Percentiles rank a stretch among this genome's conserved stretches.
phyloP scores from a whole-genome alignment of 768 basidiomycete genomes.

The Mycena floridula region DNA sequence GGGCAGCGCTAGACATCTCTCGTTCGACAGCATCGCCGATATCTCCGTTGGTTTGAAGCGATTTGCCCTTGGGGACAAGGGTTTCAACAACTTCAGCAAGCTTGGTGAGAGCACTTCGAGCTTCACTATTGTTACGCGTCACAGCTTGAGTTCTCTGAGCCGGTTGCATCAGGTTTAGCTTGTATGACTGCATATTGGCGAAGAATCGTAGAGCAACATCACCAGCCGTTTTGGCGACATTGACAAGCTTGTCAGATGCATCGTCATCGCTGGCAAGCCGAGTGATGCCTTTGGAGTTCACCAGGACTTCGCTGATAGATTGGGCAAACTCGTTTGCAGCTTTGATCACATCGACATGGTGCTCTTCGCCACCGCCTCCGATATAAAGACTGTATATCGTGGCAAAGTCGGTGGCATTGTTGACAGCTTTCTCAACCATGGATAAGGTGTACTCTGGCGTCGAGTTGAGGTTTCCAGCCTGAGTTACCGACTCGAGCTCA shows the following conservation, averaged over 20 bases:
- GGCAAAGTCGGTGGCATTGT: constrained; percentile 94
- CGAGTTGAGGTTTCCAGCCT: constrained; percentile 92
- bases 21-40: constrained; percentile 94
- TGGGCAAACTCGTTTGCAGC: constrained; percentile 96
- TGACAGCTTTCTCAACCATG: constrained; percentile 95
- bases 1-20: constrained; percentile 91
- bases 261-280: constrained; percentile 89
- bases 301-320: constrained; percentile 83
- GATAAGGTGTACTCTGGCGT: constrained; percentile 98
- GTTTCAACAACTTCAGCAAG: constrained; percentile 85
- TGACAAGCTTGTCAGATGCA: constrained; percentile 84
- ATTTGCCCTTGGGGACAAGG: constrained; percentile 63
- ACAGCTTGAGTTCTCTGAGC: constrained; percentile 79
- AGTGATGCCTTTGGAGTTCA: constrained; percentile 94
- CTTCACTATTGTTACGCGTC: constrained; percentile 83
- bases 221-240: constrained; percentile 78
- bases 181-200: constrained; percentile 94
- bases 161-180: constrained; percentile 74
- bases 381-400: constrained; percentile 90
- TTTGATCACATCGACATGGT: constrained; percentile 97
- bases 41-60: constrained; percentile 80
- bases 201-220: constrained; percentile 89
- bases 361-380: constrained; percentile 80
- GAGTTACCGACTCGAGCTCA: constrained; percentile 93
- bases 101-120: constrained; percentile 73